Evolutionary conservation across 2,329 filamentous ascomycete genomes (phyloP).

Genomic region (Neofusicoccum parvum): DNA sequence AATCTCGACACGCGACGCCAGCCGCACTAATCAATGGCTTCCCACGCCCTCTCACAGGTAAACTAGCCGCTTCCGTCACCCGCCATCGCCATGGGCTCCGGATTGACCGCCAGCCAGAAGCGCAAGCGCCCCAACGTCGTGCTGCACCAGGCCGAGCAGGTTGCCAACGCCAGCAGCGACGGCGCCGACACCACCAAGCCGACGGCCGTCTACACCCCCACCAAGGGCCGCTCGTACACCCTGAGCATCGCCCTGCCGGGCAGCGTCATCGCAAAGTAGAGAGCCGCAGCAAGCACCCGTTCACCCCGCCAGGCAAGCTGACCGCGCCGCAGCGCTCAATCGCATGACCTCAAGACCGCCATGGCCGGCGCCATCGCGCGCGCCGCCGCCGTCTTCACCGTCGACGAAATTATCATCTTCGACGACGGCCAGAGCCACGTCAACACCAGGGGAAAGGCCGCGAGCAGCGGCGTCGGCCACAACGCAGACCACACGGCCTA

Average conservation of each 20-base stretch:
- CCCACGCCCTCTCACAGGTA: conserved; percentile 12
- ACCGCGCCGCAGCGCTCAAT: conserved; percentile 59
- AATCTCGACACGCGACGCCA: conserved; percentile 10
- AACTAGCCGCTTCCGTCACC: background rate
- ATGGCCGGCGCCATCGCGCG: conserved; percentile 77
- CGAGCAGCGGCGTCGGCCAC: conserved; percentile 39
- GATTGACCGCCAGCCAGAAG: conserved; percentile 25
- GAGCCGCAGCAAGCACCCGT: conserved; percentile 18
- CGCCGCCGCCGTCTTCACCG: conserved; percentile 77
- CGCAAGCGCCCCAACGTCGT: conserved; percentile 28
- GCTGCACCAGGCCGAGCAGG: conserved; percentile 24
- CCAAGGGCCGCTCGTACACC: conserved; percentile 68
- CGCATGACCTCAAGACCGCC: conserved; percentile 73
- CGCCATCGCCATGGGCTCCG: background rate
- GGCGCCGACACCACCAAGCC: conserved; percentile 64
- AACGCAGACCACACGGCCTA: conserved; percentile 44
- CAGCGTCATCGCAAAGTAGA: conserved; percentile 74
- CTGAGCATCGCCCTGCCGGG: conserved; percentile 77
- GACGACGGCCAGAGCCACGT: conserved; percentile 62
- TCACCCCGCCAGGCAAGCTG: conserved; percentile 36
- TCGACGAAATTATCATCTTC: conserved; percentile 83
- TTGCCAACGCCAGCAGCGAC: conserved; percentile 8
- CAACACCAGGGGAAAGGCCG: conserved; percentile 21
- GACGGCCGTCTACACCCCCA: conserved; percentile 68
- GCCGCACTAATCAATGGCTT: conserved; percentile 8